Evolutionary conservation across 2,329 filamentous ascomycete species (phyloP), one percentile per base, ranked within the genome.

Genomic region (Colletotrichum incanum): DNA sequence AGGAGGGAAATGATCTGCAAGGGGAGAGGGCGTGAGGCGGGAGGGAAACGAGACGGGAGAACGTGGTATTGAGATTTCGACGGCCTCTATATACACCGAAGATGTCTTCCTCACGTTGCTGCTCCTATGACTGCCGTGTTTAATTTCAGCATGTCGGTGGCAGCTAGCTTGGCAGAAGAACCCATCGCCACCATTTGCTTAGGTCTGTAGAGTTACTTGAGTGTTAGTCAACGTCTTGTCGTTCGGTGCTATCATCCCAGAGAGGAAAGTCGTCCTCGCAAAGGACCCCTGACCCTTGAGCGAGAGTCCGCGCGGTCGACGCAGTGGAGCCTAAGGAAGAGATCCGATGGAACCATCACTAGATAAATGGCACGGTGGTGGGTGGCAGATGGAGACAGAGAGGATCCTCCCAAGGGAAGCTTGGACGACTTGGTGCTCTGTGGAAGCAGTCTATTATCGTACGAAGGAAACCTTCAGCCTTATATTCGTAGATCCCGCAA

Each of bases 201-300:
- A 47, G 6, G 11, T 41, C 23, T 16, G 41, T 7, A 2, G 6
- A 55, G 2, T 63, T 63, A 56, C 41, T 47, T 63, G 39, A 67
- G 41, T 62, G 58, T 63, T 67, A 58, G 58, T 63, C 58, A 67
- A 63, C 58, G 20, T 6, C n/a, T 23, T 50, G 65, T 49, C n/a
- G n/a, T 18, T 63, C 65, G 65, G 65, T 68, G 65, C 26, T 55
- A 49, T 39, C 59, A 56, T 56, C 65, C 59, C n/a, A 55, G 41
- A 55, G 26, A 59, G 58, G 65, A n/a, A 63, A 68, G 41, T 43
- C 58, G 37, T n/a, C 49, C 59, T 50, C 58, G 47, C 26, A 9
- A 18, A 28, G n/a, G 26, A 59, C 31, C 67, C 67, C 62, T 65
- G 67, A 58, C 14, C 54, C 60, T 50, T 65, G 60, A 26, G 7